Evolutionary conservation across 2,329 filamentous ascomycete species (phyloP).

Genomic region (Paecilomyces fulvus): DNA sequence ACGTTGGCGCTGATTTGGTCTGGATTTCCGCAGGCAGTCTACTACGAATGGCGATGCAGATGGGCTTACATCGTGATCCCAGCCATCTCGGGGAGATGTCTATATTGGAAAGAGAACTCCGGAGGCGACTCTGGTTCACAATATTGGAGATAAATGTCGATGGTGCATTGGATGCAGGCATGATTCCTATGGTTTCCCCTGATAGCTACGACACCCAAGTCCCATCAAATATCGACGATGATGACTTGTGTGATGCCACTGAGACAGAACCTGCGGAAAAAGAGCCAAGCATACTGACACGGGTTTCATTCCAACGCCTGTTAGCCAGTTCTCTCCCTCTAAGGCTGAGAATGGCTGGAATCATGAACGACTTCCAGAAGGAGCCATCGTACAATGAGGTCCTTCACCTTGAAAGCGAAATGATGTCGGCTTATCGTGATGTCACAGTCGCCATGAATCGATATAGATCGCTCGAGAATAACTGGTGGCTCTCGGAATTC

Average conservation of each 20-base stretch:
- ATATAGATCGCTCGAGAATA: not conserved
- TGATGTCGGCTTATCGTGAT: conserved; percentile 20
- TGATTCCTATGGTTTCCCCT: conserved; percentile 24
- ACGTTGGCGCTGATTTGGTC: conserved; percentile 25
- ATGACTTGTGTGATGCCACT: conserved; percentile 5
- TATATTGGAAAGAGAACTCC: conserved; percentile 16
- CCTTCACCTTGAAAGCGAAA: conserved; percentile 38
- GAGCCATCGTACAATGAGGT: conserved; percentile 41
- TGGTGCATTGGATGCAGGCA: conserved; percentile 27
- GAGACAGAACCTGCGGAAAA: conserved; percentile 14
- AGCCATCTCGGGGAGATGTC: conserved; percentile 17
- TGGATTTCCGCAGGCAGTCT: conserved; percentile 33
- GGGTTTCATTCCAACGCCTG: conserved; percentile 44
- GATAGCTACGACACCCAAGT: conserved; percentile 29
- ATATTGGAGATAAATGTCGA: conserved; percentile 30
- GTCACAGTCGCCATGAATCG: conserved; percentile 2
- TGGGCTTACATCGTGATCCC: conserved; percentile 36
- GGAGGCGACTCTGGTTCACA: conserved; percentile 22
- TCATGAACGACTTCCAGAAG: conserved; percentile 41
- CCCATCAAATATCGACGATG: conserved; percentile 34
- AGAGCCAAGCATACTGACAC: conserved; percentile 33
- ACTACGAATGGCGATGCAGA: conserved; percentile 29
- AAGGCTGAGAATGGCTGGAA: conserved; percentile 37
- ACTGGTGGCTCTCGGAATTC: not conserved
- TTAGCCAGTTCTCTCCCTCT: conserved; percentile 37